Evolutionary conservation across 495 filamentous ascomycete genomes (phyloP), one percentile per base, ranked within the genome.

Genomic region (Lasiosphaeria miniovina): DNA sequence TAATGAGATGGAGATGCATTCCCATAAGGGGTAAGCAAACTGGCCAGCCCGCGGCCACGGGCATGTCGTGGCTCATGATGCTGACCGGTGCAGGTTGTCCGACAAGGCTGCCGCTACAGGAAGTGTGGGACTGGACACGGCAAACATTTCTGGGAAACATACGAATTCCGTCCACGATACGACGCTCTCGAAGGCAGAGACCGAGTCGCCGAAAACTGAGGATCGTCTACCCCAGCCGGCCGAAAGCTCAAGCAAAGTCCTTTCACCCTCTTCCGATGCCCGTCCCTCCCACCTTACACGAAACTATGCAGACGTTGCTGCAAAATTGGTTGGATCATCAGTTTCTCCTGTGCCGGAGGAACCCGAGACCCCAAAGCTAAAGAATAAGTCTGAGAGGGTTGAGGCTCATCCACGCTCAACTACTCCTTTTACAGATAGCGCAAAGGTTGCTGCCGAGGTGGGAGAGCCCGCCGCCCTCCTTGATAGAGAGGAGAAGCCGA

Each of bases 1-100:
- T 71, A 86, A 86, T 64, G 61, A 84, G 31, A 60, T 88, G 52
- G 66, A 75, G 33, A 65, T 82, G 4, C 74, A 73, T 54, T 34
- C 52, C 0, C 49, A 38, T 5, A 24, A 63, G 15, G 49, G 55
- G 69, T 60, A 56, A 54, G 64, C 49, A 15, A 10, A 50, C 1
- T 5, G 38, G 7, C 24, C 24, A 24, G 24, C 24, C 24, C 24
- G 24, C 24, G 24, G 24, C 24, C 24, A 24, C 24, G 24, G 24
- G 24, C 24, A 24, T 24, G 24, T 24, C 24, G 24, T 24, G 24
- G 24, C 24, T 24, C 1, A 24, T 24, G 24, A 24, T 24, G 24
- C 24, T 24, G 24, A 24, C 24, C 24, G 24, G 24, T 24, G 24
- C 24, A 24, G 24, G 24, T 24, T 24, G 24, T 24, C 24, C 24